These are phyloP conservation scores for Pleurotus pulmonarius DNA, from an alignment of 768 basidiomycete genomes.

Conservation along the genomic window DNA sequence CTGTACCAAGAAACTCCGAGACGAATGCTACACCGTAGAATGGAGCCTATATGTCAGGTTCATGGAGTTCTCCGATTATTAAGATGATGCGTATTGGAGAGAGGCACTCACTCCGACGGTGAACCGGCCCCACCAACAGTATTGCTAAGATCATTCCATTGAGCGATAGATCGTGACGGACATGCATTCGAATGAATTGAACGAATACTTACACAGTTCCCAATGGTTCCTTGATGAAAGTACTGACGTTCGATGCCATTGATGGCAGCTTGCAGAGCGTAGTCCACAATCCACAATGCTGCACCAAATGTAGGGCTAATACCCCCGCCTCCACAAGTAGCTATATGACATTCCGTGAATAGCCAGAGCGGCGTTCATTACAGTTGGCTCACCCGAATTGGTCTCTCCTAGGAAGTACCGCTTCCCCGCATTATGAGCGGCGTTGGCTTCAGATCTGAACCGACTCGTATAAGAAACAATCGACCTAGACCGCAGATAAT, in stretches of 20 bases:
- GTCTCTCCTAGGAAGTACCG: slow-evolving; percentile 35
- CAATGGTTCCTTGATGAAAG: slow-evolving; percentile 39
- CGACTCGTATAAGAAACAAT: slow-evolving; percentile 30
- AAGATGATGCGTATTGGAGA: neutral
- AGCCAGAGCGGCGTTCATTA: no score
- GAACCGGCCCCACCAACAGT: slow-evolving; percentile 35
- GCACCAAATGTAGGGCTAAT: slow-evolving; percentile 38
- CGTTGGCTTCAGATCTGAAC: slow-evolving; percentile 27
- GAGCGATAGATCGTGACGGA: neutral
- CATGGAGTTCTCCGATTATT: neutral
- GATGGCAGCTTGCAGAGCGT: slow-evolving; percentile 32
- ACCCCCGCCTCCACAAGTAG: slow-evolving; percentile 37
- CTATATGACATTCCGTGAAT: slow-evolving; percentile 12
- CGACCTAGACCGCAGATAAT: slow-evolving; percentile 15
- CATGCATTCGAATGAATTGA: neutral
- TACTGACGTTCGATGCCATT: slow-evolving; percentile 32
- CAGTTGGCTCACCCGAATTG: slow-evolving; percentile 26
- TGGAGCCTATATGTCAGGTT: slow-evolving; percentile 17
- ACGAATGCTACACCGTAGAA: slow-evolving; percentile 36
- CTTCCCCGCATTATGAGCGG: slow-evolving; percentile 27
- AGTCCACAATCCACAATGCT: slow-evolving; percentile 37
- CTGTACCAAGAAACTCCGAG: slow-evolving; percentile 30
- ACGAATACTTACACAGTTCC: slow-evolving; percentile 26
- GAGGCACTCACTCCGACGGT: slow-evolving; percentile 17
- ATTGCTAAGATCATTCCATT: slow-evolving; percentile 20